These are phyloP conservation scores for Rostrohypoxylon terebratum DNA, from an alignment of 495 filamentous ascomycete genomes.

Conservation along the genomic window DNA sequence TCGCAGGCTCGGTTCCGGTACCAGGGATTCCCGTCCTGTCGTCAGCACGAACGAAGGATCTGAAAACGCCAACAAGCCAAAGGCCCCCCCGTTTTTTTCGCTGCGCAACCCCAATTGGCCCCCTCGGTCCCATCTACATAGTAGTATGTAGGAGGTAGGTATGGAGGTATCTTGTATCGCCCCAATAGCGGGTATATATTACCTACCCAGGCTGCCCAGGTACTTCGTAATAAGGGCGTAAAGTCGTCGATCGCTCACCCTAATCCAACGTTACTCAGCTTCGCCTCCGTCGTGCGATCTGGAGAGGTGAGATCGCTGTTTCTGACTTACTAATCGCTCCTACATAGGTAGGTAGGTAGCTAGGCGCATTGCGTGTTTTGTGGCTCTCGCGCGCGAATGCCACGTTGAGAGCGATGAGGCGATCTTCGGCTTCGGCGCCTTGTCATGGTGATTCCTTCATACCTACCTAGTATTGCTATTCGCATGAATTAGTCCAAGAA, in stretches of 20 bases:
- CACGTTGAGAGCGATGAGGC: slow-evolving; percentile 7
- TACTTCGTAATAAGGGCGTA: neutral
- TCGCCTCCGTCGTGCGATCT: slow-evolving; percentile 26
- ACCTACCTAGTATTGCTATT: neutral
- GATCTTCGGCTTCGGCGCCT: neutral
- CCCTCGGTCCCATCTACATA: too few species aligned
- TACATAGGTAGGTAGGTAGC: neutral
- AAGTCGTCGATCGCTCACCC: slow-evolving; percentile 25
- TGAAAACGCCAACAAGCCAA: slow-evolving; percentile 14
- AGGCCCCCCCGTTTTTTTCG: too few species aligned
- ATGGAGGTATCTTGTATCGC: too few species aligned
- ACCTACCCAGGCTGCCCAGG: too few species aligned
- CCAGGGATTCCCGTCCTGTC: slow-evolving; percentile 18
- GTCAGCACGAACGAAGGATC: slow-evolving; percentile 29
- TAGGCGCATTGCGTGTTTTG: neutral
- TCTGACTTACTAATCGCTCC: neutral
- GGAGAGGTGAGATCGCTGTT: neutral
- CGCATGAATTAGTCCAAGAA: slow-evolving; percentile 4
- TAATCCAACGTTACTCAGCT: slow-evolving; percentile 43
- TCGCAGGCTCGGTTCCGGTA: slow-evolving; percentile 7
- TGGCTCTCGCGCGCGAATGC: neutral
- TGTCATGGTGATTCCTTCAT: slow-evolving; percentile 3
- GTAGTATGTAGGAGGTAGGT: too few species aligned
- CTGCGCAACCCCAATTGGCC: neutral
- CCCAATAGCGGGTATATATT: slow-evolving; percentile 8